Evolutionary conservation across 495 filamentous ascomycete species (phyloP).

Genomic region (Jackrogersella minutella): DNA sequence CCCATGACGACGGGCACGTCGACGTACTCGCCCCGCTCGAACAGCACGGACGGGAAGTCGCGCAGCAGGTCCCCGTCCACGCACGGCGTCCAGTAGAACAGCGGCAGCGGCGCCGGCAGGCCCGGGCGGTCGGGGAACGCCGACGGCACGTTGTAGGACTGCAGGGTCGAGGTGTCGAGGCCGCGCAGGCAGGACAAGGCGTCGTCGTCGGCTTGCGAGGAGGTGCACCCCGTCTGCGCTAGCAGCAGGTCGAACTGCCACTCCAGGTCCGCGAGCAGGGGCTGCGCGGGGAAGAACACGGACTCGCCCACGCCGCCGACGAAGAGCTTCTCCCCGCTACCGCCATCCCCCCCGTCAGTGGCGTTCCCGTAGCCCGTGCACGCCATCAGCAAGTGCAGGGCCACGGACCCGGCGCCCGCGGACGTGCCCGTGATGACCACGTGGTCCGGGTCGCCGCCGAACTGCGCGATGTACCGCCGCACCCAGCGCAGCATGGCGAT

Average conservation of each 20-base stretch:
- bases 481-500: slow-evolving; percentile 73
- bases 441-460: slow-evolving; percentile 76
- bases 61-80: slow-evolving; percentile 67
- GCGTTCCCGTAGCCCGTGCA: slow-evolving; percentile 50
- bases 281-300: slow-evolving; percentile 56
- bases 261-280: slow-evolving; percentile 50
- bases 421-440: slow-evolving; percentile 77
- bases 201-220: background rate
- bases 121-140: slow-evolving; percentile 54
- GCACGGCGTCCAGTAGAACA: slow-evolving; percentile 67
- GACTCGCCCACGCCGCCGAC: slow-evolving; percentile 52
- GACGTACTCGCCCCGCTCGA: slow-evolving; percentile 41
- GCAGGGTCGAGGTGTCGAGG: slow-evolving; percentile 56
- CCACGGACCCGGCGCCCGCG: slow-evolving; percentile 72
- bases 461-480: slow-evolving; percentile 69
- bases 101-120: slow-evolving; percentile 49
- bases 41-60: slow-evolving; percentile 45
- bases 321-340: slow-evolving; percentile 42
- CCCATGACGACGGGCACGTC: slow-evolving; percentile 48
- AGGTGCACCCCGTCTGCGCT: slow-evolving; percentile 43
- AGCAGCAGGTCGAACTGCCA: slow-evolving; percentile 52
- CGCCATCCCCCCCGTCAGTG: slow-evolving; percentile 1
- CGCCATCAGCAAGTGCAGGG: slow-evolving; percentile 68
- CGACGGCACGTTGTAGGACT: slow-evolving; percentile 59
- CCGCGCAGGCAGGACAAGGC: slow-evolving; percentile 61